A percentile compares a stretch with the other conserved stretches of the same genome.
phyloP scores from a whole-genome alignment of 129 eudicot species.

The Flaveria sonorensis region DNA sequence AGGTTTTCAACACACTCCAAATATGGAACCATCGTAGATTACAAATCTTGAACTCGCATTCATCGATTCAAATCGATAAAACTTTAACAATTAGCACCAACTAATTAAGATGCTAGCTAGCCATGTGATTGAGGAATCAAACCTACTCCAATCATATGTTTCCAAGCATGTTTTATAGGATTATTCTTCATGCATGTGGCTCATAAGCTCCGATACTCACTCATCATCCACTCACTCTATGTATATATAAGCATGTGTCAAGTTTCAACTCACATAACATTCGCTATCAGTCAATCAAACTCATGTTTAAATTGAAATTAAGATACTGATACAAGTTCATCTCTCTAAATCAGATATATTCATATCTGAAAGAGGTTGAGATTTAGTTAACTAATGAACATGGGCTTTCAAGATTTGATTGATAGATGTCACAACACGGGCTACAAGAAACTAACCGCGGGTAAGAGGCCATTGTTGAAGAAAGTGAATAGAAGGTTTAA shows the following conservation, averaged over 20 bases:
- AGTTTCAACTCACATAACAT: slow-evolving; percentile 2
- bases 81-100: slow-evolving; percentile 29
- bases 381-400: slow-evolving; percentile 20
- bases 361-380: too few species aligned
- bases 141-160: slow-evolving; percentile 44
- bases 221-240: slow-evolving; percentile 16
- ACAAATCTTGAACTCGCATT: slow-evolving; percentile 13
- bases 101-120: slow-evolving; percentile 41
- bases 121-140: slow-evolving; percentile 69
- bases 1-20: slow-evolving; percentile 21
- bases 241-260: slow-evolving; percentile 20
- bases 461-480: slow-evolving; percentile 46
- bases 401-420: slow-evolving; percentile 42
- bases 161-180: slow-evolving; percentile 23
- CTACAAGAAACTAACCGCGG: slow-evolving; percentile 52
- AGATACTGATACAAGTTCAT: too few species aligned
- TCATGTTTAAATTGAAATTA: too few species aligned
- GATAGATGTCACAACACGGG: slow-evolving; percentile 39
- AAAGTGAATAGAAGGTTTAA: slow-evolving; percentile 48
- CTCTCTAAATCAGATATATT: too few species aligned
- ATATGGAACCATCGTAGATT: slow-evolving; percentile 16
- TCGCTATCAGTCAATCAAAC: too few species aligned
- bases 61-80: slow-evolving; percentile 11
- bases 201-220: not conserved
- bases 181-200: slow-evolving; percentile 40